Conservation (phyloP, 2,329 filamentous ascomycete genomes). For the Phyllosticta citribraziliensis region DNA sequence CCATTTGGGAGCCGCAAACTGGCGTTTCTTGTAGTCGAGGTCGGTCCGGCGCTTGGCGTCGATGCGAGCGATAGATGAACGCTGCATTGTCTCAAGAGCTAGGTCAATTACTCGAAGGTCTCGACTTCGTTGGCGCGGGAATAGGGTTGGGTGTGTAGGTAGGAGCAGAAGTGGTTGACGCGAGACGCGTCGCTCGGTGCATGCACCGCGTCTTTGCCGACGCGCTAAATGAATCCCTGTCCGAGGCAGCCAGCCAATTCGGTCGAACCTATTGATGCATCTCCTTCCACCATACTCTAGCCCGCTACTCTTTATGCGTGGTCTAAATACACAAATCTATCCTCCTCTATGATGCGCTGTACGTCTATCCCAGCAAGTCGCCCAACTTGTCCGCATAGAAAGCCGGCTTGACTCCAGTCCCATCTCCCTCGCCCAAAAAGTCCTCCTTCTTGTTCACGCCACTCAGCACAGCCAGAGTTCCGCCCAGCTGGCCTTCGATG, state of each 20-base stretch:
- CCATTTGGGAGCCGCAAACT: constrained; percentile 70
- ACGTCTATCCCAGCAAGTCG: constrained; percentile 48
- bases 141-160: neutral
- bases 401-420: constrained; percentile 59
- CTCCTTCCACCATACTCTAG: neutral
- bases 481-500: constrained; percentile 79
- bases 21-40: constrained; percentile 72
- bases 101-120: neutral
- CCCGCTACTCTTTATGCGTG: neutral
- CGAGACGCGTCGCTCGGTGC: constrained; percentile 11
- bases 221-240: neutral
- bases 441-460: constrained; percentile 82
- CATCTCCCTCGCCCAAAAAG: constrained; percentile 59
- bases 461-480: constrained; percentile 82
- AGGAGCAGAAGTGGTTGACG: neutral
- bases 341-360: neutral
- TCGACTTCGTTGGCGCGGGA: neutral
- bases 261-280: neutral
- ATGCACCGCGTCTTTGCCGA: neutral
- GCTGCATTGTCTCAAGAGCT: constrained; percentile 22
- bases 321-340: neutral
- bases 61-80: constrained; percentile 33
- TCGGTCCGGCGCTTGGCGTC: constrained; percentile 64
- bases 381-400: constrained; percentile 80
- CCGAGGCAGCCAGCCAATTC: neutral